These are phyloP conservation scores for Polyplosphaeria fusca DNA, from an alignment of 495 filamentous ascomycete species.

Conservation along the genomic window DNA sequence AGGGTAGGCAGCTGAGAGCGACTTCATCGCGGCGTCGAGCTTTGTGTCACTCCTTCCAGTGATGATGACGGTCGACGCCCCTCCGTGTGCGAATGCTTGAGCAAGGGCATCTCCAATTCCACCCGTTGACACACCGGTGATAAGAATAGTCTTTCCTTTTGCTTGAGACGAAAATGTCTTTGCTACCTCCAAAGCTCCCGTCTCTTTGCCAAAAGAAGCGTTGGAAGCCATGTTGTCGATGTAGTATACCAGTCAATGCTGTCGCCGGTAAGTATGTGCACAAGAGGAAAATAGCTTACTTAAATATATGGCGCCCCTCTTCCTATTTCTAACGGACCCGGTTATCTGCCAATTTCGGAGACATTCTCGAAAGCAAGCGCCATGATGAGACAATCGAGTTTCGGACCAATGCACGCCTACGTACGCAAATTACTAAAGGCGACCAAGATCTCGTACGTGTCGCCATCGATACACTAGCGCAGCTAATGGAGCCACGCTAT, in stretches of 20 bases:
- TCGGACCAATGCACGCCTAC: too few species aligned
- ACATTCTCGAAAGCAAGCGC: too few species aligned
- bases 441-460: too few species aligned
- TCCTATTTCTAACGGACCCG: too few species aligned
- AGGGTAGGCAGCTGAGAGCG: neutral
- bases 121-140: neutral
- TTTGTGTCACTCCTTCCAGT: neutral
- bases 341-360: too few species aligned
- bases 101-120: neutral
- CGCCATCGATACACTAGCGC: too few species aligned
- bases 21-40: neutral
- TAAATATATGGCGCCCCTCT: too few species aligned
- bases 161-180: neutral
- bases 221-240: neutral
- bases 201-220: neutral
- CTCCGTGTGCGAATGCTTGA: neutral
- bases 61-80: conserved; percentile 1
- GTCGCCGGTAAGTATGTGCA: too few species aligned
- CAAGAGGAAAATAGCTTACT: too few species aligned
- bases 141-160: conserved; percentile 1
- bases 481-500: too few species aligned
- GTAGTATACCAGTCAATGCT: neutral
- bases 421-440: too few species aligned
- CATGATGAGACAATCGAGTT: too few species aligned
- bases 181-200: neutral